These are phyloP conservation scores for Quercus variabilis DNA, from an alignment of 306 rosid species.

Conservation along the genomic window DNA sequence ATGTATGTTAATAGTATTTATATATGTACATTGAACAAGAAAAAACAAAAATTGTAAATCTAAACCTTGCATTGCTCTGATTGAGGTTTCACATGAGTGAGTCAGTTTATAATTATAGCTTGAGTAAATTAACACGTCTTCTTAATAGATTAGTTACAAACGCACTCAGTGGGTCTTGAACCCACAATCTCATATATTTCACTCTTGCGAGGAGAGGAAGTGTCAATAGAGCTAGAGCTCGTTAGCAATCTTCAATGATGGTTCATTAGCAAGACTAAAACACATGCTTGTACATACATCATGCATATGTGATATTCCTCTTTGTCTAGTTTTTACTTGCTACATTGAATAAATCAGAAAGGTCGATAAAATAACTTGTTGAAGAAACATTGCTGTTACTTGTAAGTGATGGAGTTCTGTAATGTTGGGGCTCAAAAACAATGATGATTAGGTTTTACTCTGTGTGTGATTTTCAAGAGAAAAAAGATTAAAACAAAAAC, in stretches of 20 bases:
- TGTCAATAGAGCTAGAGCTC: too few species aligned
- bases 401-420: not conserved
- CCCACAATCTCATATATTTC: too few species aligned
- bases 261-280: too few species aligned
- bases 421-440: not conserved
- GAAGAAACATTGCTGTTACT: not conserved
- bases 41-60: not conserved
- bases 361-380: not conserved
- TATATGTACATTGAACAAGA: too few species aligned
- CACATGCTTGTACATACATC: not conserved
- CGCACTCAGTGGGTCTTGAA: too few species aligned
- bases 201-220: too few species aligned
- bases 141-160: too few species aligned
- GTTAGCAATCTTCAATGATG: too few species aligned
- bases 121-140: too few species aligned
- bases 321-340: not conserved
- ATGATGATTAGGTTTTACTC: not conserved
- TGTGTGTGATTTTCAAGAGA: not conserved
- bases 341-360: not conserved
- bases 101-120: too few species aligned
- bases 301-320: not conserved
- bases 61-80: not conserved
- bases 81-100: too few species aligned
- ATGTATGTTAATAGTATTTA: not conserved
- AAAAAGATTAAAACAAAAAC: not conserved